A percentile compares a stretch with the other conserved stretches of the same genome.
phyloP scores from a whole-genome alignment of 2,329 filamentous ascomycete species.

The Lizonia empirigonia region DNA sequence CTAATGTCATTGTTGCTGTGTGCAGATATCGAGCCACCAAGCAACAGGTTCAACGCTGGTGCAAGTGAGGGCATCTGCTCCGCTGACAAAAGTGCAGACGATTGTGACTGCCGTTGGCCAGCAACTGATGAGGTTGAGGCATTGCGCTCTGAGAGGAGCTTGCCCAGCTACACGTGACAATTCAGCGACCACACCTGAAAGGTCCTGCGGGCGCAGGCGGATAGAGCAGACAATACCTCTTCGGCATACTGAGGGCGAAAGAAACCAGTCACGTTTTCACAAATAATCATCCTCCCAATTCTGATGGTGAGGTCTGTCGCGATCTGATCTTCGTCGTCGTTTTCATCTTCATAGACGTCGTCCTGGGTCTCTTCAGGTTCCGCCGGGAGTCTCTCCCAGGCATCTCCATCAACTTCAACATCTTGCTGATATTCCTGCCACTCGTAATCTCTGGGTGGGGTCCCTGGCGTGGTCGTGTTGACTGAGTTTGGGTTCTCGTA shows the following conservation, averaged over 20 bases:
- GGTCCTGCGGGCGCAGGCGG: conserved; percentile 14
- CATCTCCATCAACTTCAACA: conserved; percentile 45
- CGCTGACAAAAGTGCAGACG: conserved; percentile 43
- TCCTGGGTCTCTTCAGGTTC: conserved; percentile 47
- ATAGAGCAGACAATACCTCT: conserved; percentile 42
- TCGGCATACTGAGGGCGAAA: conserved; percentile 49
- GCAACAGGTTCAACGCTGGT: conserved; percentile 42
- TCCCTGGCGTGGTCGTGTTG: conserved; percentile 45
- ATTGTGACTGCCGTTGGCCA: conserved; percentile 45
- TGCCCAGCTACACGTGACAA: conserved; percentile 42
- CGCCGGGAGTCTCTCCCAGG: conserved; percentile 45
- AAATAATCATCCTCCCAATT: conserved; percentile 49
- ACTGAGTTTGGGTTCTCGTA: conserved; percentile 37
- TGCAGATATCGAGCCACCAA: conserved; percentile 39
- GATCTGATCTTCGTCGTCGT: conserved; percentile 48
- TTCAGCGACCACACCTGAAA: conserved; percentile 30
- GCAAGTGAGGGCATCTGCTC: conserved; percentile 48
- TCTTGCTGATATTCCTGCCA: conserved; percentile 49
- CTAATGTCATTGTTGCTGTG: conserved; percentile 39
- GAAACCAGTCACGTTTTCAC: conserved; percentile 47
- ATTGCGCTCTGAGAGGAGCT: conserved; percentile 45
- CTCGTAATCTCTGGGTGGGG: conserved; percentile 47
- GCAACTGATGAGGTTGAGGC: conserved; percentile 40
- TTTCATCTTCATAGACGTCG: conserved; percentile 47
- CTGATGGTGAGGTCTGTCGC: conserved; percentile 47